Conservation (phyloP, 768 basidiomycete species). For the Rhizopogon vulgaris region DNA sequence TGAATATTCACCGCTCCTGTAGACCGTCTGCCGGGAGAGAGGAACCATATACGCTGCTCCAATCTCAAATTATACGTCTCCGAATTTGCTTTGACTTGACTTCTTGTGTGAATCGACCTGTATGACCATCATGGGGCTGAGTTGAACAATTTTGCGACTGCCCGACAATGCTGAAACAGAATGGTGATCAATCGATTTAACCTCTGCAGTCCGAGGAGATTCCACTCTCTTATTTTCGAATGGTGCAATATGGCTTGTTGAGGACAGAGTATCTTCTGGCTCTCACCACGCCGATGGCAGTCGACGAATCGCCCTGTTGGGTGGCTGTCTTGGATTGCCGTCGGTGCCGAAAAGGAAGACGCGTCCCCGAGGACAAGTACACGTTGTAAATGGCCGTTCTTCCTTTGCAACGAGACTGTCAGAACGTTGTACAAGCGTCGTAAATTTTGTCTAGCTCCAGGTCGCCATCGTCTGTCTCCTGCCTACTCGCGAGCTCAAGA, state of each 20-base stretch:
- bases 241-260: neutral
- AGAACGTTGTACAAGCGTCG: neutral
- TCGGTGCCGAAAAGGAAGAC: conserved; percentile 7
- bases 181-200: neutral
- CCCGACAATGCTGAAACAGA: neutral
- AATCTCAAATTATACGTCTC: neutral
- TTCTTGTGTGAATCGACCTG: neutral
- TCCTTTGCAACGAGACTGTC: neutral
- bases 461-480: neutral
- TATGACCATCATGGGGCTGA: neutral
- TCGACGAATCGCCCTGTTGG: neutral
- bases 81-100: neutral
- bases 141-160: neutral
- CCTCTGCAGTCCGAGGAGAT: neutral
- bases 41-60: neutral
- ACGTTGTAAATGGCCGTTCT: conserved; percentile 5
- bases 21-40: conserved; percentile 5
- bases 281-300: neutral
- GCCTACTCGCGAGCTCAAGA: neutral
- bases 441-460: neutral
- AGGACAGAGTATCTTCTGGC: neutral
- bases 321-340: neutral
- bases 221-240: neutral
- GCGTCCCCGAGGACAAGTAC: conserved; percentile 3
- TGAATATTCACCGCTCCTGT: conserved; percentile 9